These are phyloP conservation scores for Kuraishia floccosa DNA, from an alignment of 805 yeast species.

Conservation along the genomic window DNA sequence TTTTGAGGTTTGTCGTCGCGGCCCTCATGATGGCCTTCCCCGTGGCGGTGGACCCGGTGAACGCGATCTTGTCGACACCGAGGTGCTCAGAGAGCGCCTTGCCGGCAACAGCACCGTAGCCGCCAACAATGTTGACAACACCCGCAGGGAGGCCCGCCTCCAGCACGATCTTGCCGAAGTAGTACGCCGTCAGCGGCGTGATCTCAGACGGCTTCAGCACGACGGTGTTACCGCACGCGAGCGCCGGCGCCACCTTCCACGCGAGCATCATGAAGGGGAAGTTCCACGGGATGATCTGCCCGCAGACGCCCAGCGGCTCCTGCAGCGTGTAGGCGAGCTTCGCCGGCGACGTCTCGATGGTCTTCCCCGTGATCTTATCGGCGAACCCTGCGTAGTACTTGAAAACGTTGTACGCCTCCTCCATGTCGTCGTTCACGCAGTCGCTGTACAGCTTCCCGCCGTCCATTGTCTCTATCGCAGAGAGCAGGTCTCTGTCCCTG, in stretches of 20 bases:
- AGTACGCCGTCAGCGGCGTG: slow-evolving; percentile 64
- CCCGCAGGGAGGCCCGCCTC: slow-evolving; percentile 72
- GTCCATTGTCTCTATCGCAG: slow-evolving; percentile 44
- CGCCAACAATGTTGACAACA: slow-evolving; percentile 63
- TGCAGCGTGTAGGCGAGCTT: slow-evolving; percentile 43
- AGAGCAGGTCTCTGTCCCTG: slow-evolving; percentile 35
- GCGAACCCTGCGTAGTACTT: slow-evolving; percentile 72
- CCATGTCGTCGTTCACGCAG: slow-evolving; percentile 25
- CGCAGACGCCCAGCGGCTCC: slow-evolving; percentile 64
- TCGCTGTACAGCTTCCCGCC: slow-evolving; percentile 48
- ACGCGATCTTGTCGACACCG: slow-evolving; percentile 59
- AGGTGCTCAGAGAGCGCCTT: slow-evolving; percentile 55
- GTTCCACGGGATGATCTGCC: slow-evolving; percentile 77
- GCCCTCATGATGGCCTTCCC: slow-evolving; percentile 67
- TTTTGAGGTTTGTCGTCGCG: slow-evolving; percentile 42
- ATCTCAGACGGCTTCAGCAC: slow-evolving; percentile 67
- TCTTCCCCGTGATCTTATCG: slow-evolving; percentile 61
- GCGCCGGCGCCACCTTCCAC: slow-evolving; percentile 72
- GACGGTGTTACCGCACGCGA: slow-evolving; percentile 65
- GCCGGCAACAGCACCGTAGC: slow-evolving; percentile 64
- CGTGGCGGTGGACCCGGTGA: slow-evolving; percentile 71
- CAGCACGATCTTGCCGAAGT: slow-evolving; percentile 46
- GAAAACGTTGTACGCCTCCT: slow-evolving; percentile 26
- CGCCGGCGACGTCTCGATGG: slow-evolving; percentile 38
- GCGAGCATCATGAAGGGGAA: slow-evolving; percentile 70